Evolutionary conservation across 495 filamentous ascomycete species (phyloP).

Genomic region (Aspergillus wentii): DNA sequence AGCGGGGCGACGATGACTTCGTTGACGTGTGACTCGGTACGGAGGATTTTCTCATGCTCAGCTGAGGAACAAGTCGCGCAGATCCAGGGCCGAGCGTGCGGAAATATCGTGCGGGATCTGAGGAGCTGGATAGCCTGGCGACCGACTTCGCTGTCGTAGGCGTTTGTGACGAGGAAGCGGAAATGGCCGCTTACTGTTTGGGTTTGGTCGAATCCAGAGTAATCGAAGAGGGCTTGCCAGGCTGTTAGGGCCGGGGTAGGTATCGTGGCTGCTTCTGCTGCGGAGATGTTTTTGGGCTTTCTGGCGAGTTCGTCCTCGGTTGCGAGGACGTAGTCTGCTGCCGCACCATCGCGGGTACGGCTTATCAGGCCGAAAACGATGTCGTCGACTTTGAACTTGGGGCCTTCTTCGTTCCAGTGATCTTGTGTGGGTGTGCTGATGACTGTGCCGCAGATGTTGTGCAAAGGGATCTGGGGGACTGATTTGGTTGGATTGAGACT

Average conservation of each 20-base stretch:
- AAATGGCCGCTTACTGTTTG: slow-evolving; percentile 4
- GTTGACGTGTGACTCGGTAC: slow-evolving; percentile 24
- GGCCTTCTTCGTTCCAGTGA: slow-evolving; percentile 22
- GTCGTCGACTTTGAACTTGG: slow-evolving; percentile 44
- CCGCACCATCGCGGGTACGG: slow-evolving; percentile 44
- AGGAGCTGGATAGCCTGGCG: slow-evolving; percentile 33
- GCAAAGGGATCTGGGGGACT: slow-evolving; percentile 47
- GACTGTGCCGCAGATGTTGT: slow-evolving; percentile 52
- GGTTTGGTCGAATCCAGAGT: slow-evolving; percentile 32
- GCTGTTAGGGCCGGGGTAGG: slow-evolving; percentile 52
- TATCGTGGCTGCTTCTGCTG: slow-evolving; percentile 46
- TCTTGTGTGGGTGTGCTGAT: slow-evolving; percentile 43
- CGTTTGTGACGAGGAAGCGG: slow-evolving; percentile 36
- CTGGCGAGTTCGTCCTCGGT: slow-evolving; percentile 44
- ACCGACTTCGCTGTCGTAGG: slow-evolving; percentile 31
- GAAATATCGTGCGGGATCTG: slow-evolving; percentile 27
- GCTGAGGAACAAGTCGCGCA: slow-evolving; percentile 30
- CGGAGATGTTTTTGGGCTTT: slow-evolving; percentile 42
- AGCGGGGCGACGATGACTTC: slow-evolving; percentile 24
- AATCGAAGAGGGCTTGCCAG: slow-evolving; percentile 55
- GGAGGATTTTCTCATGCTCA: slow-evolving; percentile 21
- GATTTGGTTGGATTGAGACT: slow-evolving; percentile 37
- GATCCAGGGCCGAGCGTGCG: slow-evolving; percentile 33
- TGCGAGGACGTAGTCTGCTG: slow-evolving; percentile 47
- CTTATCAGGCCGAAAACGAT: slow-evolving; percentile 48